phyloP scores from a whole-genome alignment of 2,329 filamentous ascomycete genomes.

The Diaporthe vexans region DNA sequence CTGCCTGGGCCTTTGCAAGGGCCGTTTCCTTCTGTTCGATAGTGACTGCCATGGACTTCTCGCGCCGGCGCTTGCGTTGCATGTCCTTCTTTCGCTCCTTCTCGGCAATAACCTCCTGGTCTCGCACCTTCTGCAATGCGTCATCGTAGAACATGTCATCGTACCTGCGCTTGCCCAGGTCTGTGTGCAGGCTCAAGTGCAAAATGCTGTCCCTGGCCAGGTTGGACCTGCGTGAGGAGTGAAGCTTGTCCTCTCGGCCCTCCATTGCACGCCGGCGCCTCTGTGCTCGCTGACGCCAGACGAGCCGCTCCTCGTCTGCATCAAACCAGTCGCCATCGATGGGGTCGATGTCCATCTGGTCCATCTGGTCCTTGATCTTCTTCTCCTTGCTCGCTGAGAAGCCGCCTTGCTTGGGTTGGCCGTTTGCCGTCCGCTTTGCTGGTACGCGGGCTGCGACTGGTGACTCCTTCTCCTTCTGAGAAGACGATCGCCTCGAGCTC shows the following conservation, averaged over 20 bases:
- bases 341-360: slow-evolving; percentile 56
- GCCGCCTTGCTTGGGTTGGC: slow-evolving; percentile 60
- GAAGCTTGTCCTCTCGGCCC: slow-evolving; percentile 72
- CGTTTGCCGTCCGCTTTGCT: slow-evolving; percentile 73
- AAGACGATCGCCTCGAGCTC: slow-evolving; percentile 63
- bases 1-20: slow-evolving; percentile 81
- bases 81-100: slow-evolving; percentile 99
- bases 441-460: slow-evolving; percentile 60
- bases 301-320: slow-evolving; percentile 58
- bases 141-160: slow-evolving; percentile 82
- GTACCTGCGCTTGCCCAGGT: slow-evolving; percentile 81
- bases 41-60: slow-evolving; percentile 95
- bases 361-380: slow-evolving; percentile 77
- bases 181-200: slow-evolving; percentile 77
- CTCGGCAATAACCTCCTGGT: slow-evolving; percentile 91
- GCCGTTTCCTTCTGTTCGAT: slow-evolving; percentile 91
- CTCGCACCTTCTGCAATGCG: slow-evolving; percentile 88
- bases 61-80: slow-evolving; percentile 94
- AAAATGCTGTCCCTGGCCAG: slow-evolving; percentile 69
- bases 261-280: slow-evolving; percentile 80
- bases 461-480: slow-evolving; percentile 59
- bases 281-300: slow-evolving; percentile 68
- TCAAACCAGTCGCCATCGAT: slow-evolving; percentile 61
- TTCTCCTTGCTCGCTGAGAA: slow-evolving; percentile 73
- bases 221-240: slow-evolving; percentile 73